These are phyloP conservation scores for Coemansia furcata DNA, from an alignment of 192 early-diverging fungal genomes.

Conservation along the genomic window DNA sequence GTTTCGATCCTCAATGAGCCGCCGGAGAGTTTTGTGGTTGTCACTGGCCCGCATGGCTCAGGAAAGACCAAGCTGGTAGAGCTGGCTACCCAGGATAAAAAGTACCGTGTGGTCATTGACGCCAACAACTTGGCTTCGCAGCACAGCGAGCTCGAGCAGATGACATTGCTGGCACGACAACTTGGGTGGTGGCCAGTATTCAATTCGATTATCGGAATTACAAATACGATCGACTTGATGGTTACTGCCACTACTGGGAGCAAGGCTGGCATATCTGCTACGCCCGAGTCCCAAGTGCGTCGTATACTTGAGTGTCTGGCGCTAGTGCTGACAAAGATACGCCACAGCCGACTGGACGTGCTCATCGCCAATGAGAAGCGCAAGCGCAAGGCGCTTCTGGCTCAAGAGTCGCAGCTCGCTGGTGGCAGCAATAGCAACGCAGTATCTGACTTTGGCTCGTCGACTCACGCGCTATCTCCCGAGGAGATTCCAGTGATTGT, in stretches of 20 bases:
- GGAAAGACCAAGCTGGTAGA: constrained; percentile 78
- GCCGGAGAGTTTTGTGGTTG: constrained; percentile 79
- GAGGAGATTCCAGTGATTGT: constrained; percentile 81
- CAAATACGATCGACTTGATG: constrained; percentile 76
- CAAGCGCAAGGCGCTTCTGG: constrained; percentile 11
- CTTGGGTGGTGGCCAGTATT: constrained; percentile 92
- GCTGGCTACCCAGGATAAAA: constrained; percentile 63
- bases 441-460: neutral
- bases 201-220: constrained; percentile 70
- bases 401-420: neutral
- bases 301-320: constrained; percentile 83
- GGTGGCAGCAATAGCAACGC: neutral
- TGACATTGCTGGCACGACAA: constrained; percentile 76
- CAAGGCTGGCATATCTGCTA: constrained; percentile 80
- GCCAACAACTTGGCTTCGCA: constrained; percentile 75
- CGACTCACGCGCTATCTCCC: constrained; percentile 28
- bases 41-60: constrained; percentile 80
- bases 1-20: constrained; percentile 52
- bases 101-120: constrained; percentile 75
- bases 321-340: constrained; percentile 66
- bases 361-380: constrained; percentile 39
- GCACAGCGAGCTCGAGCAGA: constrained; percentile 69
- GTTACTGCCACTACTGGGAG: constrained; percentile 86
- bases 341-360: constrained; percentile 16
- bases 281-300: constrained; percentile 77